A percentile compares a stretch with the other conserved stretches of the same genome.
Conservation (phyloP, 1,139 yeast genomes). For the Yamadazyma triangularis region DNA sequence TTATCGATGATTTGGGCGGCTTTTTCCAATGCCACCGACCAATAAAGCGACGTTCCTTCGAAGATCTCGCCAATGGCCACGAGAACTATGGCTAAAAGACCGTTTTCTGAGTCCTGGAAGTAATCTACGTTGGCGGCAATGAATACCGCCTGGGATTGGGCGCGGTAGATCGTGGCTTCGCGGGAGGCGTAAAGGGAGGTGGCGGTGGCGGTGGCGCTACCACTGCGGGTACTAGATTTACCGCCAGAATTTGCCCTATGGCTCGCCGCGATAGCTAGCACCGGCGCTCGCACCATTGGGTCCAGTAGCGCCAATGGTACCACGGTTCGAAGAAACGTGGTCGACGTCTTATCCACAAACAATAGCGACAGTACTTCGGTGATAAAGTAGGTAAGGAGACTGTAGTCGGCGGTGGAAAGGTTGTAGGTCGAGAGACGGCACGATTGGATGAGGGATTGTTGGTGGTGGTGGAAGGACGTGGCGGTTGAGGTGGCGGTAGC, state of each 20-base stretch:
- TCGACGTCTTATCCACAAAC: slow-evolving; percentile 17
- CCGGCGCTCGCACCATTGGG: slow-evolving; percentile 13
- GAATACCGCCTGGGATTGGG: slow-evolving; percentile 13
- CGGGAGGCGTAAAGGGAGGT: too few species aligned
- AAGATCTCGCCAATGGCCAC: slow-evolving; percentile 16
- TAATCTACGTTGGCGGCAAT: slow-evolving; percentile 9
- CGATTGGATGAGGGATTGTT: too few species aligned
- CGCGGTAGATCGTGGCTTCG: slow-evolving; percentile 13
- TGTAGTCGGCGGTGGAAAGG: slow-evolving; percentile 10
- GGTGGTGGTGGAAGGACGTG: too few species aligned
- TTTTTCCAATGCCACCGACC: slow-evolving; percentile 16
- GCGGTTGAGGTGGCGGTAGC: too few species aligned
- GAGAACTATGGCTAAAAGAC: slow-evolving; percentile 13
- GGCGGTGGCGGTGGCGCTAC: too few species aligned
- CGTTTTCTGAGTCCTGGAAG: slow-evolving; percentile 10
- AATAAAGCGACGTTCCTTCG: slow-evolving; percentile 16
- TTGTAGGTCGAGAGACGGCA: slow-evolving; percentile 3
- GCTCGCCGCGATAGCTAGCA: slow-evolving; percentile 16
- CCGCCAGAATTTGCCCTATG: slow-evolving; percentile 15
- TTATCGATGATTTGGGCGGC: slow-evolving; percentile 14
- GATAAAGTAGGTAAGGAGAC: slow-evolving; percentile 14
- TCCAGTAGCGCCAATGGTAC: slow-evolving; percentile 15
- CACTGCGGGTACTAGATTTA: too few species aligned
- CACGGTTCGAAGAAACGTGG: slow-evolving; percentile 14
- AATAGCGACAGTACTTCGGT: slow-evolving; percentile 14